Base-by-base conservation (phyloP, 106 monocot species). In the Acorus gramineus region DNA sequence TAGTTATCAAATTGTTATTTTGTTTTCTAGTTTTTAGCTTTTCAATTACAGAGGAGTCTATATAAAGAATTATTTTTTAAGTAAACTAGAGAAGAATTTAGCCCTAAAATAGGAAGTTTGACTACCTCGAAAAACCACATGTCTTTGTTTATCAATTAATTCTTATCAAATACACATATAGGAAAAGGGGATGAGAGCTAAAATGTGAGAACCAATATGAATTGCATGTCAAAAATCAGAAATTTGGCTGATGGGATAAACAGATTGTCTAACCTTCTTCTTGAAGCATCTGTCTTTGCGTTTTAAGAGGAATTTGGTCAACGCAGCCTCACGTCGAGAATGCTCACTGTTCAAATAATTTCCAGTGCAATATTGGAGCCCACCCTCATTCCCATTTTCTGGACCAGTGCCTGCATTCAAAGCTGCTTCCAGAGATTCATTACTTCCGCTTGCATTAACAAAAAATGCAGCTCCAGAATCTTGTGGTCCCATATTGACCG, bases 201-300 rank as follows among this genome's bases (percentile, higher is more conserved):
- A 28, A 28, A 28, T 28, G 28, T 28, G 28, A 28, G 28, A 28
- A 28, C 28, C 28, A 28, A 28, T 28, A 28, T 28, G 28, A 47
- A 10, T 2, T 8, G 14, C 6, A 44, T 4, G 47, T 7, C 5
- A 44, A 52, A 44, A 12, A 7, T 28, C 28, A 28, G 28, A 71
- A 46, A 13, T 7, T 6, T 14, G 12, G 7, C 28, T 28, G 28
- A 28, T 28, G 28, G 28, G 28, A 28, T 1, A 28, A 28, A 28
- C 28, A 28, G 28, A 53, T 6, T 44, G 14, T 8, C 8, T 59
- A 85, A 93, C 93, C 93, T 89, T 94, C 65, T 94, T 94, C 62
- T 84, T 84, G 68, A 94, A 94, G 69, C 90, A 90, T 73, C 94
- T 77, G 59, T 89, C 93, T 66, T 93, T 93, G 47, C 93, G 69